phyloP scores from a whole-genome alignment of 805 yeast species.

The Starmerella gropengiesseri region DNA sequence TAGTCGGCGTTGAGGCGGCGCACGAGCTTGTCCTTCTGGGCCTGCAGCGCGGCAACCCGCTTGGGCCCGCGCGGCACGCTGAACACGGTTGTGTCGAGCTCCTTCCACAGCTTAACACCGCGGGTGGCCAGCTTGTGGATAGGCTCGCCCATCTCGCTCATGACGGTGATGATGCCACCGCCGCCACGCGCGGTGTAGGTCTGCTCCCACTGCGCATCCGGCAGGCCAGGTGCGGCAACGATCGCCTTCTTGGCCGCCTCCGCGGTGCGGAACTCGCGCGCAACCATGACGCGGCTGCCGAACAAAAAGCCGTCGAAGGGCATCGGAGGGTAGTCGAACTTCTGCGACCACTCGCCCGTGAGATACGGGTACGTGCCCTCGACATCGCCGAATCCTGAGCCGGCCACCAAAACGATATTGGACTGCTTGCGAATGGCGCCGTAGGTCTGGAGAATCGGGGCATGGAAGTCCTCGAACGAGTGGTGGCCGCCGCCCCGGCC shows the following conservation, averaged over 20 bases:
- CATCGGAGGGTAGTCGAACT: slow-evolving; percentile 90
- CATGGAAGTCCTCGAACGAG: slow-evolving; percentile 98
- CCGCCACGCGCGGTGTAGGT: slow-evolving; percentile 94
- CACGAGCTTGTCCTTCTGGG: slow-evolving; percentile 81
- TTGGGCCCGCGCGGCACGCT: slow-evolving; percentile 80
- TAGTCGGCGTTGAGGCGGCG: slow-evolving; percentile 79
- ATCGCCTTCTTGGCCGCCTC: slow-evolving; percentile 89
- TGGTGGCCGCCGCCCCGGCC: slow-evolving; percentile 99
- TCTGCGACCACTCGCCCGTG: slow-evolving; percentile 91
- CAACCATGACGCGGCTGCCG: slow-evolving; percentile 96
- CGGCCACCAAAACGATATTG: slow-evolving; percentile 85
- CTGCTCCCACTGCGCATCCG: slow-evolving; percentile 81
- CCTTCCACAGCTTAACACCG: slow-evolving; percentile 96
- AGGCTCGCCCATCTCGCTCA: slow-evolving; percentile 99
- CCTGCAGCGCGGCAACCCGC: slow-evolving; percentile 59
- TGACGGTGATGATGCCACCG: slow-evolving; percentile 80
- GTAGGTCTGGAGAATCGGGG: slow-evolving; percentile 92
- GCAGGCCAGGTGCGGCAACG: slow-evolving; percentile 81
- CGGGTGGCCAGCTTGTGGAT: slow-evolving; percentile 97
- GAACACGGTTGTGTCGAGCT: slow-evolving; percentile 88
- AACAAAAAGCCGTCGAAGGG: slow-evolving; percentile 95
- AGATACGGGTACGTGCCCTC: slow-evolving; percentile 96
- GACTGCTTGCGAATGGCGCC: slow-evolving; percentile 82
- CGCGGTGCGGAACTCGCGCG: slow-evolving; percentile 91
- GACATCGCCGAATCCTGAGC: slow-evolving; percentile 96